These are phyloP conservation scores for Eleusine indica DNA, from an alignment of 176 grass and related monocot genomes.

Conservation along the genomic window DNA sequence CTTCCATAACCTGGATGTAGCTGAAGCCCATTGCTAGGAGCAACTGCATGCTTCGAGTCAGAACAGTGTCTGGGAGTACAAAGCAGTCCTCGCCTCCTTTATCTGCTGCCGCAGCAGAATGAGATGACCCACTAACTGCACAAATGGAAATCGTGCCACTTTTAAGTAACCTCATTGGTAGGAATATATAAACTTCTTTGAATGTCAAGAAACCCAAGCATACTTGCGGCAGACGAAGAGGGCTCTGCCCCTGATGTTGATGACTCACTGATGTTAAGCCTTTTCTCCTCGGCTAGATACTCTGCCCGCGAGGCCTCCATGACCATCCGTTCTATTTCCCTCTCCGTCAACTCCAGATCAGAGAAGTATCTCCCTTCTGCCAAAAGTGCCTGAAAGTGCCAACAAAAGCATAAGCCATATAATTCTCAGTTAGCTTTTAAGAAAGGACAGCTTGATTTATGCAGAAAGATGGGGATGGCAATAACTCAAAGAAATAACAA, in stretches of 20 bases:
- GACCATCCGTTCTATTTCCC: slow-evolving; percentile 99
- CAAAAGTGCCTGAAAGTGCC: slow-evolving; percentile 72
- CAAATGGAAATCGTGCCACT: slow-evolving; percentile 22
- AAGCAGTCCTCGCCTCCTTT: slow-evolving; percentile 31
- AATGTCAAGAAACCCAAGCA: slow-evolving; percentile 4
- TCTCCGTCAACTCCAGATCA: slow-evolving; percentile 95
- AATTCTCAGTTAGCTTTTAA: slow-evolving; percentile 22
- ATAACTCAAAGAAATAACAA: slow-evolving; percentile 24
- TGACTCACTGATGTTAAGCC: slow-evolving; percentile 61
- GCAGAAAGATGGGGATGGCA: background rate
- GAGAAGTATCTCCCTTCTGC: slow-evolving; percentile 93
- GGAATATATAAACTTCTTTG: background rate
- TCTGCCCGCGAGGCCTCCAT: slow-evolving; percentile 95
- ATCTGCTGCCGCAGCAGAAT: slow-evolving; percentile 41
- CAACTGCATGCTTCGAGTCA: slow-evolving; percentile 79
- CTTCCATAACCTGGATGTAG: slow-evolving; percentile 92
- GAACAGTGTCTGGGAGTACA: slow-evolving; percentile 60
- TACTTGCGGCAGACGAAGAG: slow-evolving; percentile 85
- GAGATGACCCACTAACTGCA: slow-evolving; percentile 73
- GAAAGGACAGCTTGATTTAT: background rate
- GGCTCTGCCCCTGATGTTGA: slow-evolving; percentile 90
- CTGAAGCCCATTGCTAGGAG: slow-evolving; percentile 93
- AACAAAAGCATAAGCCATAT: background rate
- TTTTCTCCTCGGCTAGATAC: slow-evolving; percentile 71
- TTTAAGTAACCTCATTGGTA: slow-evolving; percentile 9